Conservation (phyloP, 306 rosid species). For the Hippophae gyantsensis region DNA sequence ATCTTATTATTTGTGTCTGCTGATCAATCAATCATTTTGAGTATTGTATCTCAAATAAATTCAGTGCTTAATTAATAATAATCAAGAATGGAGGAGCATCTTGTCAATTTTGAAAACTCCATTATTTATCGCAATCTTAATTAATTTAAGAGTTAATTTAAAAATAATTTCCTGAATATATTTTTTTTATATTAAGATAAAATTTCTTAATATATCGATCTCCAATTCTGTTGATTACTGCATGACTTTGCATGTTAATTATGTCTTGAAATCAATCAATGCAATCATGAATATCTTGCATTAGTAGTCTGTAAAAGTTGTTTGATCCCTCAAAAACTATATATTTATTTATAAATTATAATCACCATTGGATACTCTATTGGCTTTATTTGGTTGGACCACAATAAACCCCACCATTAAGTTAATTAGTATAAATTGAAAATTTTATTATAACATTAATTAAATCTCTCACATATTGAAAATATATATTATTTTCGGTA, state of each 20-base stretch:
- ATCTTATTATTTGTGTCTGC: no score
- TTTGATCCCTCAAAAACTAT: no score
- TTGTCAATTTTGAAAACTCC: no score
- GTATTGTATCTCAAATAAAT: no score
- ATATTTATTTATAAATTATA: conserved; percentile 4
- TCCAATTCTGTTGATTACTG: conserved; percentile 1
- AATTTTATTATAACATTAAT: no score
- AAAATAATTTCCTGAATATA: no score
- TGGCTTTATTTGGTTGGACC: conserved; percentile 20
- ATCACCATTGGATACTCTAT: conserved; percentile 48
- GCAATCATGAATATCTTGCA: conserved; percentile 9
- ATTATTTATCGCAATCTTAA: no score
- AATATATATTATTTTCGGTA: background rate
- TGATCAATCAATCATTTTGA: no score
- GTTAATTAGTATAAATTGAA: background rate
- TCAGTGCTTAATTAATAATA: no score
- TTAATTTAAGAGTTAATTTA: no score
- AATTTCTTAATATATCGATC: background rate
- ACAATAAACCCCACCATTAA: conserved; percentile 9
- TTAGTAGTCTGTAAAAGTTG: background rate
- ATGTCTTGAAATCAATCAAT: conserved; percentile 2
- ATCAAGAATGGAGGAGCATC: no score
- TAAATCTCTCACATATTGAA: no score
- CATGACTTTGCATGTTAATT: conserved; percentile 17
- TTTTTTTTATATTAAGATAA: background rate